phyloP scores from a whole-genome alignment of 129 eudicot genomes.

The Glebionis coronaria region DNA sequence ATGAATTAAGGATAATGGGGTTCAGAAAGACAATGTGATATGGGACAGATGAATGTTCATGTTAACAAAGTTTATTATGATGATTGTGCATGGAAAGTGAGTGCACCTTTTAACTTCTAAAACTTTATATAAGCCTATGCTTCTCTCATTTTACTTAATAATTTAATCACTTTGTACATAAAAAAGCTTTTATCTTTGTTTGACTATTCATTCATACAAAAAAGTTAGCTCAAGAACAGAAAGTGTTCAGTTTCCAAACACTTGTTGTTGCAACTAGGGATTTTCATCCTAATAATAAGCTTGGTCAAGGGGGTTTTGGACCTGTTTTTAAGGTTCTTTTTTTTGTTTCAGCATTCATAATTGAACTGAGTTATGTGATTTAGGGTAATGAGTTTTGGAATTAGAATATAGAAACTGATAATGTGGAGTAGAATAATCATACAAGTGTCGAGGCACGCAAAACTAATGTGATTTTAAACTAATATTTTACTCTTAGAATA shows the following conservation, averaged over 20 bases:
- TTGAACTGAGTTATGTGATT: too few species aligned
- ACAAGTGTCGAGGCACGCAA: too few species aligned
- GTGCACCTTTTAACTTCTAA: constrained; percentile 28
- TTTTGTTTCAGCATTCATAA: background rate
- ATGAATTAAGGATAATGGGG: constrained; percentile 23
- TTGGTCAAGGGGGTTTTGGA: constrained; percentile 93
- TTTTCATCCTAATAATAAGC: constrained; percentile 60
- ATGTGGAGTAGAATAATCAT: background rate
- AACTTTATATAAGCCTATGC: constrained; percentile 31
- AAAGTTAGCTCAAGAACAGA: constrained; percentile 60
- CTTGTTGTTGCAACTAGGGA: constrained; percentile 69
- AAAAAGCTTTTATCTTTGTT: constrained; percentile 12
- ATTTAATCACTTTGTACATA: constrained; percentile 18
- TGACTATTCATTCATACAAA: constrained; percentile 13
- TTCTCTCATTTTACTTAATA: constrained; percentile 16
- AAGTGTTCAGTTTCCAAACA: constrained; percentile 44
- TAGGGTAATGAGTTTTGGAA: too few species aligned
- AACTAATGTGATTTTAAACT: too few species aligned
- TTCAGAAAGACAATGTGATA: constrained; percentile 34
- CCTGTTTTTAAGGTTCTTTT: constrained; percentile 65
- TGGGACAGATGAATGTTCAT: constrained; percentile 39
- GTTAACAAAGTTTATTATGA: constrained; percentile 35
- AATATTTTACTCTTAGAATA: too few species aligned
- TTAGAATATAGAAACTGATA: too few species aligned
- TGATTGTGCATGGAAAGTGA: constrained; percentile 34